Base-by-base conservation (phyloP, 768 basidiomycete genomes). In the Crassisporium funariophilum region DNA sequence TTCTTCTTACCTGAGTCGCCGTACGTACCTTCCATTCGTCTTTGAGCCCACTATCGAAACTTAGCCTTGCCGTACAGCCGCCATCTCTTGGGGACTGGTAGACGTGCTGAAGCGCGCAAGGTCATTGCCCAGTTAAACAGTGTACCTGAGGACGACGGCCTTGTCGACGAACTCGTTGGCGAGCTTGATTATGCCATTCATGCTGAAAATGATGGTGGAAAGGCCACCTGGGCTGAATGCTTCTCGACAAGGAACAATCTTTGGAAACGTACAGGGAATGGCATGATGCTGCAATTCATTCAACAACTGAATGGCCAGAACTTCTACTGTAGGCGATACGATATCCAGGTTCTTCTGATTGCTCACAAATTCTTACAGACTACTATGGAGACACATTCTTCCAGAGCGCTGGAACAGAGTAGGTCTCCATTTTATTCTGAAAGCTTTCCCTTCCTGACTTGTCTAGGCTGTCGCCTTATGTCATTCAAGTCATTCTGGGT, bases 351-450 rank as follows among this genome's bases (percentile, higher is more conserved):
- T 23, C 10, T 50, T 17, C 43, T 25, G 13, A 20, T 12, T 11
- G 10, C 25, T 46, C 39, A 29, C 12, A 25, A 23, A 35, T 17
- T 36, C 17, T 37, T 15, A 11, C 34, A 86, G 85, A 88, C 59
- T 88, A 88, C 62, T 88, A 87, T 57, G 85, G 87, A 13, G 84
- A 88, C 47, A 86, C 83, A 0, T 90, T 90, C 75, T 92, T 91
- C 73, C 68, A 85, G 64, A 83, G 77, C 49, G 83, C 86, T 13
- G 83, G 85, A 35, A 86, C 84, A 11, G 55, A 72, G 81, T 82
- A 57, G 51, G 78, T 52, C 4, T 15, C 9, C 9, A 25, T 21
- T 19, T 36, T 15, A 6, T 17, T 22, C n/a, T 36, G 1, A 38
- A 11, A 11, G 33, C 22, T 33, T 34, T 43, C 13, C 35, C 46